These are phyloP conservation scores for Candida sp. DNA, from an alignment of 1,139 yeast species.

Conservation along the genomic window DNA sequence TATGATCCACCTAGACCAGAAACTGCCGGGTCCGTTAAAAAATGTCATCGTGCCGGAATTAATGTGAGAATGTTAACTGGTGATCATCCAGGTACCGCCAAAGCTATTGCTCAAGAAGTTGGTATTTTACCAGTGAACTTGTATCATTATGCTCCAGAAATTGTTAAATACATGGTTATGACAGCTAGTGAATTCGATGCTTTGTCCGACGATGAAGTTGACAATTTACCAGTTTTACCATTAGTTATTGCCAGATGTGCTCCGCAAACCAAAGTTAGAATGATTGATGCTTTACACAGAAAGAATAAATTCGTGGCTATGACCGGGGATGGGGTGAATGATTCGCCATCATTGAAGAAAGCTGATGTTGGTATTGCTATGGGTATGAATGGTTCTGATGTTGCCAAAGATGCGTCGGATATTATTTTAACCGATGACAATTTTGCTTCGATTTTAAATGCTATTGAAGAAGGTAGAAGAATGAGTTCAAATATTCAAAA, in stretches of 20 bases:
- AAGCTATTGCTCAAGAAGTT: conserved; percentile 80
- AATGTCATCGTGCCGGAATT: conserved; percentile 75
- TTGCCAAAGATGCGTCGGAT: conserved; percentile 79
- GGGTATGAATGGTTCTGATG: conserved; percentile 82
- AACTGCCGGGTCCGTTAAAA: conserved; percentile 62
- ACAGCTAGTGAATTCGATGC: conserved; percentile 72
- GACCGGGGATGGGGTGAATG: conserved; percentile 91
- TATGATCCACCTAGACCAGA: conserved; percentile 83
- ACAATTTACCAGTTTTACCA: conserved; percentile 66
- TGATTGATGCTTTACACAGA: conserved; percentile 81
- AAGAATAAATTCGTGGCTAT: conserved; percentile 70
- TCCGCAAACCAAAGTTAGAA: conserved; percentile 79
- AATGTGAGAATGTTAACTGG: conserved; percentile 86
- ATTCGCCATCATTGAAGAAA: conserved; percentile 75
- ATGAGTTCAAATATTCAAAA: conserved; percentile 47
- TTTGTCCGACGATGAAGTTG: conserved; percentile 60
- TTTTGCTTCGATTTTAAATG: conserved; percentile 73
- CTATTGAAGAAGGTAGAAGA: conserved; percentile 60
- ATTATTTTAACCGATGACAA: conserved; percentile 74
- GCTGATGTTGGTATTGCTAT: conserved; percentile 89
- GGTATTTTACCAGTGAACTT: conserved; percentile 76
- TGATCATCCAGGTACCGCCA: conserved; percentile 81
- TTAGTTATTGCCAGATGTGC: conserved; percentile 84
- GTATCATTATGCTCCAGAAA: conserved; percentile 59
- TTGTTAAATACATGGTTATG: conserved; percentile 69